Conservation (phyloP, 495 filamentous ascomycete species). For the Aspergillus hancockii region DNA sequence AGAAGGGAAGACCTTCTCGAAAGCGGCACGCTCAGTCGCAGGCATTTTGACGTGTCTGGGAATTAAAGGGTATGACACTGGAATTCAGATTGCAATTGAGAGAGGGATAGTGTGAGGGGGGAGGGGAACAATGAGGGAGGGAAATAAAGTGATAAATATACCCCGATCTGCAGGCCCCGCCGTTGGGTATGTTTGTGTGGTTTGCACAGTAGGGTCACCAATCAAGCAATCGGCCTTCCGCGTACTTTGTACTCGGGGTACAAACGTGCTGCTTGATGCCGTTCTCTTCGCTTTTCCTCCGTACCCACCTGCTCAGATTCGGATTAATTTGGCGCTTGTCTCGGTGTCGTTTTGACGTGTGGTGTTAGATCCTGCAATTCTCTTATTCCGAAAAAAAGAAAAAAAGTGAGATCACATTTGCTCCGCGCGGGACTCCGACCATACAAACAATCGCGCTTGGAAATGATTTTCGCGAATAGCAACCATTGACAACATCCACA, state of each 20-base stretch:
- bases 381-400: not conserved
- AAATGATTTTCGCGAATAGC: too few species aligned
- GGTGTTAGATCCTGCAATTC: not conserved
- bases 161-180: slow-evolving; percentile 6
- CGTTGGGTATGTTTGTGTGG: slow-evolving; percentile 33
- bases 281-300: not conserved
- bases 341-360: not conserved
- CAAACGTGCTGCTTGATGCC: not conserved
- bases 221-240: slow-evolving; percentile 12
- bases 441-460: not conserved
- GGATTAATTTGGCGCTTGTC: not conserved
- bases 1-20: slow-evolving; percentile 84
- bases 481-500: not conserved
- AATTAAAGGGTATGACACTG: not conserved
- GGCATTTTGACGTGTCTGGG: slow-evolving; percentile 60
- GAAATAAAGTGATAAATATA: slow-evolving; percentile 5
- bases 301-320: not conserved
- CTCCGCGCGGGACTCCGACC: not conserved
- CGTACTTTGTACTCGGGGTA: slow-evolving; percentile 12
- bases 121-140: not conserved
- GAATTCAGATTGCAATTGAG: not conserved
- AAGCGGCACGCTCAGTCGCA: slow-evolving; percentile 73
- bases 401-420: not conserved
- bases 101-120: slow-evolving; percentile 2
- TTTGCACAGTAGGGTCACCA: slow-evolving; percentile 15